Evolutionary conservation across 2,329 filamentous ascomycete genomes (phyloP).

Genomic region (Amylocarpus encephaloides): DNA sequence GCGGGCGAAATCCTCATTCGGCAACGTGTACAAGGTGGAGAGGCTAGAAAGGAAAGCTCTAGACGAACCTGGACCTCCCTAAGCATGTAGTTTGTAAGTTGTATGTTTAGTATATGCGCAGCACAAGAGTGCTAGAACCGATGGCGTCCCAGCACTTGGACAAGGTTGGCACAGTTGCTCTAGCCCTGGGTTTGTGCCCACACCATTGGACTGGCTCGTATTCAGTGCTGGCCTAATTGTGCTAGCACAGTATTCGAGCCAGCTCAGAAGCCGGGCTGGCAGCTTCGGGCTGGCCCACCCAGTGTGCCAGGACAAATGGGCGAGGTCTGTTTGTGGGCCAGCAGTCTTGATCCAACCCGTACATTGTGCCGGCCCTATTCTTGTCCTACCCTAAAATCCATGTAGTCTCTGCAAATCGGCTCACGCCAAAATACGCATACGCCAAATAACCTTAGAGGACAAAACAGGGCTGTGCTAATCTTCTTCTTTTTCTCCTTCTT

Average conservation of each 20-base stretch:
- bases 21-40: no score
- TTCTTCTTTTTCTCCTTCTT: no score
- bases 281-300: no score
- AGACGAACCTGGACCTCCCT: no score
- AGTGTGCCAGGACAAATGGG: slow-evolving; percentile 5
- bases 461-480: no score
- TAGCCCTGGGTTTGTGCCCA: slow-evolving; percentile 5
- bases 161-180: slow-evolving; percentile 8
- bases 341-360: neutral
- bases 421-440: no score
- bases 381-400: no score
- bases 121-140: slow-evolving; percentile 4
- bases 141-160: slow-evolving; percentile 5
- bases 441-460: no score
- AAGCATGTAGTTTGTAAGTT: neutral
- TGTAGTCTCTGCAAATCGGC: no score
- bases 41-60: no score
- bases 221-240: slow-evolving; percentile 6
- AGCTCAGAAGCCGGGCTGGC: neutral
- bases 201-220: slow-evolving; percentile 6
- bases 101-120: neutral
- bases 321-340: slow-evolving; percentile 2
- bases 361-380: no score
- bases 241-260: slow-evolving; percentile 3
- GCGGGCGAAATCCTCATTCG: no score